These are phyloP conservation scores for Flaveria floridana DNA, from an alignment of 140 eudicot genomes.

Conservation along the genomic window DNA sequence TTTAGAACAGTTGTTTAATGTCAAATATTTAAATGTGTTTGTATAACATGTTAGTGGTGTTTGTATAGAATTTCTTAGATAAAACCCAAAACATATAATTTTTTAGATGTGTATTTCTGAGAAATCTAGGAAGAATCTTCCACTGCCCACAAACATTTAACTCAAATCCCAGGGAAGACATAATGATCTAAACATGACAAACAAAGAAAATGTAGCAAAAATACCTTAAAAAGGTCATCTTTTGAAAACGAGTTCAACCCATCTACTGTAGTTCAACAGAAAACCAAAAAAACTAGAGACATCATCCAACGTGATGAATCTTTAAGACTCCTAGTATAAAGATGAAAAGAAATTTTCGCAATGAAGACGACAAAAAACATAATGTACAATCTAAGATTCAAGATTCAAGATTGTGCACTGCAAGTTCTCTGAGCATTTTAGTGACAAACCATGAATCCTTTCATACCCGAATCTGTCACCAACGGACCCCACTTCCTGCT, in stretches of 20 bases:
- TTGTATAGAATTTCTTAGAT: no score
- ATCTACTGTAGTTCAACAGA: slow-evolving; percentile 28
- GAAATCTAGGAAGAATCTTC: not conserved
- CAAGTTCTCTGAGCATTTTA: slow-evolving; percentile 48
- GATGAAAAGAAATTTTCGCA: slow-evolving; percentile 33
- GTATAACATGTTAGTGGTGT: no score
- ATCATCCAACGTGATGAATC: slow-evolving; percentile 32
- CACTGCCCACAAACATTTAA: slow-evolving; percentile 19
- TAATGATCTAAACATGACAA: not conserved
- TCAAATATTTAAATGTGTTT: no score
- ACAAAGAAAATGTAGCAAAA: slow-evolving; percentile 21
- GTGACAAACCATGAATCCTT: slow-evolving; percentile 36
- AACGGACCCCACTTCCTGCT: slow-evolving; percentile 42
- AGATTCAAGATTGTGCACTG: slow-evolving; percentile 48
- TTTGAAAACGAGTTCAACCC: slow-evolving; percentile 24
- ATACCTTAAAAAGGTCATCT: slow-evolving; percentile 27
- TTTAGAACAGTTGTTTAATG: no score
- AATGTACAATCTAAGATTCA: slow-evolving; percentile 10
- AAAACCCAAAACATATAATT: not conserved
- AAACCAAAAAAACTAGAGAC: slow-evolving; percentile 11
- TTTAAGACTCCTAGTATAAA: slow-evolving; percentile 35
- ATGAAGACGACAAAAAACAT: slow-evolving; percentile 10
- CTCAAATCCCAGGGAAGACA: slow-evolving; percentile 13
- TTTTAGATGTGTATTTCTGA: not conserved
- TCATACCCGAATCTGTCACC: slow-evolving; percentile 47